phyloP scores from a whole-genome alignment of 148 eudicot species.

The Oxyria digyna region DNA sequence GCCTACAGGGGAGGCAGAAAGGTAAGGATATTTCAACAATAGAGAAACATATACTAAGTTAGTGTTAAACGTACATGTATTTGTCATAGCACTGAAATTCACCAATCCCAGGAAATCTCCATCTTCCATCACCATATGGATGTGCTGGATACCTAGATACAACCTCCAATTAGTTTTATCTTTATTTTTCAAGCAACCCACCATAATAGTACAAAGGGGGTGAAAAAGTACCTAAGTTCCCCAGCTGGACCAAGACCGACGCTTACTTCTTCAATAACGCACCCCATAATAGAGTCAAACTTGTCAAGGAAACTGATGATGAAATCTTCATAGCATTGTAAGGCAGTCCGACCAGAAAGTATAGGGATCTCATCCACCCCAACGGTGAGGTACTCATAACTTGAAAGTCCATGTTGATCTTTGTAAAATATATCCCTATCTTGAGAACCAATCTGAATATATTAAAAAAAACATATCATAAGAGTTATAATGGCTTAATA shows the following conservation, averaged over 20 bases:
- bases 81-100: constrained; percentile 66
- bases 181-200: constrained; percentile 3
- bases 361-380: constrained; percentile 51
- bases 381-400: constrained; percentile 43
- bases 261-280: constrained; percentile 39
- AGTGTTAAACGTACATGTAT: constrained; percentile 38
- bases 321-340: constrained; percentile 58
- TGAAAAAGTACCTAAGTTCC: constrained; percentile 40
- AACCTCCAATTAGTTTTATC: constrained; percentile 13
- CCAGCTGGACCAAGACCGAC: constrained; percentile 66
- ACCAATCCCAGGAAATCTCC: constrained; percentile 72
- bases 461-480: neutral
- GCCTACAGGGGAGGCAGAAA: constrained; percentile 21
- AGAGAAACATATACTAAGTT: neutral
- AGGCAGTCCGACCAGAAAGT: constrained; percentile 49
- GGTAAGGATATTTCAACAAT: neutral
- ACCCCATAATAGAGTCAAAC: constrained; percentile 40
- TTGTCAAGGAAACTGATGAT: constrained; percentile 36
- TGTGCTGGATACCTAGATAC: constrained; percentile 52
- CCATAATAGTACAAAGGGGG: neutral
- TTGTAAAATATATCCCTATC: constrained; percentile 43
- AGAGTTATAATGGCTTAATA: neutral
- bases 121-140: constrained; percentile 42
- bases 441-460: constrained; percentile 38
- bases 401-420: constrained; percentile 20